Evolutionary conservation across 2,329 filamentous ascomycete genomes (phyloP).

Genomic region (Thielaviopsis populi): DNA sequence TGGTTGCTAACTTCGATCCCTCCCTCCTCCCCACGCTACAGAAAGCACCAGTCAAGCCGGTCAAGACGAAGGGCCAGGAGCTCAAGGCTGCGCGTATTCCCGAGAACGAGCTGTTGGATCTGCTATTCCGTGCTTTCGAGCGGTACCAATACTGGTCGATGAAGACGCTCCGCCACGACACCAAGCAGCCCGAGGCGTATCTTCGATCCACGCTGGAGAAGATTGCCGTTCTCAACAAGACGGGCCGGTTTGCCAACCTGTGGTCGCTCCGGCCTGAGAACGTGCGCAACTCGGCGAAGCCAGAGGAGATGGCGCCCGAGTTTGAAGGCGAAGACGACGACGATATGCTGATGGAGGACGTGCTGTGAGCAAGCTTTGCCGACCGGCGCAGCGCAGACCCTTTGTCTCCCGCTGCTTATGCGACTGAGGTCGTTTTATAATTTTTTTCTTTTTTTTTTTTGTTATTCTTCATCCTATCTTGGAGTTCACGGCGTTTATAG

Average conservation of each 20-base stretch:
- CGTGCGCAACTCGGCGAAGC: slow-evolving; percentile 32
- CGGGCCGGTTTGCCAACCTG: slow-evolving; percentile 68
- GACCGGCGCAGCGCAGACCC: neutral
- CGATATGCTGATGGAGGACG: slow-evolving; percentile 62
- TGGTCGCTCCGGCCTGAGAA: slow-evolving; percentile 62
- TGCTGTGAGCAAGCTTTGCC: slow-evolving; percentile 24
- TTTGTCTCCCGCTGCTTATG: neutral
- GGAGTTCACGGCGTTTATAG: slow-evolving; percentile 10
- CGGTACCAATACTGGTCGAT: slow-evolving; percentile 89
- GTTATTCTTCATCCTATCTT: neutral
- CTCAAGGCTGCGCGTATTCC: slow-evolving; percentile 85
- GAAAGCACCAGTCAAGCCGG: slow-evolving; percentile 37
- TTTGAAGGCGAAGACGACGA: slow-evolving; percentile 49
- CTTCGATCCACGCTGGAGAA: slow-evolving; percentile 72
- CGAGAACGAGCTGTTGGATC: slow-evolving; percentile 73
- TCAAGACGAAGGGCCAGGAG: slow-evolving; percentile 49
- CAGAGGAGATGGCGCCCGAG: slow-evolving; percentile 31
- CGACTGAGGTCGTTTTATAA: neutral
- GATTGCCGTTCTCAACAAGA: slow-evolving; percentile 68
- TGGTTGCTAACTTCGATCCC: slow-evolving; percentile 18
- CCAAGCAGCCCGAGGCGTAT: slow-evolving; percentile 85
- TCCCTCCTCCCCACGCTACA: slow-evolving; percentile 20
- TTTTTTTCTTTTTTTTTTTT: slow-evolving; percentile 2
- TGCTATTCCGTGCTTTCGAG: slow-evolving; percentile 69
- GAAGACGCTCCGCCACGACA: slow-evolving; percentile 60